Evolutionary conservation across 116 monocot genomes (phyloP), one percentile per base, ranked within the genome.

Genomic region (Trichopus zeylanicus): DNA sequence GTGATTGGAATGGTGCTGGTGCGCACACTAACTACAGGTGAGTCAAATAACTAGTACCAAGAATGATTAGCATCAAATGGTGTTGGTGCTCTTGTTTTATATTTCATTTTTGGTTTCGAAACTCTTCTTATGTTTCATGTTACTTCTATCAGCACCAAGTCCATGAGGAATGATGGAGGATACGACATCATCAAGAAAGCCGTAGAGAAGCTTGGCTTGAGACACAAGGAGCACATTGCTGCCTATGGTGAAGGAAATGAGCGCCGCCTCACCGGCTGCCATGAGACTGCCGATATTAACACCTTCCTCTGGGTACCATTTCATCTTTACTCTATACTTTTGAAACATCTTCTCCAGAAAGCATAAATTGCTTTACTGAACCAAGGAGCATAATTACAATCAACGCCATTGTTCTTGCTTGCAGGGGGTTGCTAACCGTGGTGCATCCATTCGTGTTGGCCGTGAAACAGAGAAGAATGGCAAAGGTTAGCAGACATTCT

Each of bases 1-100:
- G 93, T 56, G 92, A 92, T 60, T 92, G 92, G 92, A 92, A 92
- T 66, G 92, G 92, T 42, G 92, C 87, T 62, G 87, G 87, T 53
- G 81, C 81, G 49, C 87, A 92, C 76, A 81, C 88, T 22, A 92
- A 92, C 59, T 92, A 87, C 70, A 92, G 83, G 83, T 92, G 71
- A 39, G n/a, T n/a, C n/a, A n/a, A n/a, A n/a, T n/a, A n/a, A n/a
- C n/a, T n/a, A n/a, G n/a, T n/a, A n/a, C n/a, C n/a, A n/a, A n/a
- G n/a, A n/a, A n/a, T n/a, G n/a, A n/a, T n/a, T n/a, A n/a, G n/a
- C n/a, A n/a, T n/a, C n/a, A n/a, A n/a, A n/a, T n/a, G n/a, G n/a
- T n/a, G n/a, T n/a, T n/a, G n/a, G n/a, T n/a, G n/a, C n/a, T n/a
- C n/a, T n/a, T n/a, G n/a, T n/a, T n/a, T n/a, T n/a, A n/a, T n/a